Evolutionary conservation across 345 rosid genomes (phyloP).

Genomic region (Psidium friedrichsthalianum): DNA sequence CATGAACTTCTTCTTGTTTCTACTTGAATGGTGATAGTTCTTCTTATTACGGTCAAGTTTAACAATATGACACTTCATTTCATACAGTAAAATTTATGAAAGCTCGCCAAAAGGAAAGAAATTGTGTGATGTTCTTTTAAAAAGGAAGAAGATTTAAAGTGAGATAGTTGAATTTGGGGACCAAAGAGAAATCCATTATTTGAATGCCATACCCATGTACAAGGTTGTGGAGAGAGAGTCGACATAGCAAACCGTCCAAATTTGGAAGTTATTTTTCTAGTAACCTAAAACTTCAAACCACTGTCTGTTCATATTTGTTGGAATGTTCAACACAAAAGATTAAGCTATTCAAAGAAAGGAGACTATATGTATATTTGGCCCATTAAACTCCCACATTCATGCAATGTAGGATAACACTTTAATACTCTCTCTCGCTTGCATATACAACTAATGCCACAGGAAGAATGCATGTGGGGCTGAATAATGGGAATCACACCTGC

Average conservation of each 20-base stretch:
- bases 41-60: neutral
- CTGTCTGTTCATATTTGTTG: neutral
- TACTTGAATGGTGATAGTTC: neutral
- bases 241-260: neutral
- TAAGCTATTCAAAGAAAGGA: neutral
- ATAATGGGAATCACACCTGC: neutral
- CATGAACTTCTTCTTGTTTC: constrained; percentile 1
- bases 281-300: neutral
- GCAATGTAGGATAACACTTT: neutral
- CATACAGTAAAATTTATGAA: neutral
- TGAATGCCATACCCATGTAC: neutral
- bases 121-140: neutral
- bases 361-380: neutral
- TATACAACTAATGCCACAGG: neutral
- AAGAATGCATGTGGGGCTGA: neutral
- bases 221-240: neutral
- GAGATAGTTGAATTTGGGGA: neutral
- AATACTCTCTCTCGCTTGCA: neutral
- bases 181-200: too few relatives aligned
- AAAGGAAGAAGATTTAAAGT: neutral
- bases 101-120: neutral
- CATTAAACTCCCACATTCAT: neutral
- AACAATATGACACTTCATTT: neutral
- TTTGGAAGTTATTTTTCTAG: neutral
- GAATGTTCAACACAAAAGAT: neutral